Conservation (phyloP, 2,329 filamentous ascomycete genomes). For the Aspergillus piperis region DNA sequence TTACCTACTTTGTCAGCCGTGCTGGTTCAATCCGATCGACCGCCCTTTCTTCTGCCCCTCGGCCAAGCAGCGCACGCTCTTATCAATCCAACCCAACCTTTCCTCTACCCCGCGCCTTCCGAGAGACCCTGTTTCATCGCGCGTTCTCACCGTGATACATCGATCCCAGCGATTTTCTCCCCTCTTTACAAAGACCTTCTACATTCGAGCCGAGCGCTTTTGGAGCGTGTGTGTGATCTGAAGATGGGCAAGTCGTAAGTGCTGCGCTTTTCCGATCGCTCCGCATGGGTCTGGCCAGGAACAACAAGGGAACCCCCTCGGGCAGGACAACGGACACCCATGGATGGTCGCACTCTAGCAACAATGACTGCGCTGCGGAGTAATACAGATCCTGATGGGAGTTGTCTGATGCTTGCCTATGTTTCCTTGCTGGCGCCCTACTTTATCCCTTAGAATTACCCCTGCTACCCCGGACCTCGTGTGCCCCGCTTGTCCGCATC, state of each 20-base stretch:
- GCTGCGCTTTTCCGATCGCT: conserved; percentile 9
- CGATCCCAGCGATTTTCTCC: background rate
- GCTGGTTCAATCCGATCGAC: background rate
- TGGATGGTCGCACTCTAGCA: background rate
- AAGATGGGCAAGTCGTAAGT: conserved; percentile 44
- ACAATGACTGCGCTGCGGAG: background rate
- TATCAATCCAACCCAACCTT: conserved; percentile 19
- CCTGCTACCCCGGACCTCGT: background rate
- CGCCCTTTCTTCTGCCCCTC: conserved; percentile 4
- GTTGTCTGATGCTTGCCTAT: background rate
- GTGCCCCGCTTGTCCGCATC: conserved; percentile 5
- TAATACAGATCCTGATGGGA: background rate
- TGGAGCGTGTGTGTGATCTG: conserved; percentile 18
- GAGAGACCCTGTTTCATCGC: conserved; percentile 13
- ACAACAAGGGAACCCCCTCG: background rate
- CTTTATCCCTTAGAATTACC: background rate
- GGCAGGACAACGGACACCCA: background rate
- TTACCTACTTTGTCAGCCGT: background rate
- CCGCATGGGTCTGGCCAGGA: conserved; percentile 11
- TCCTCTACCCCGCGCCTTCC: conserved; percentile 25
- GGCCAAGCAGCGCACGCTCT: conserved; percentile 18
- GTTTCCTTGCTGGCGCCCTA: too few relatives aligned
- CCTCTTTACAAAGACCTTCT: background rate
- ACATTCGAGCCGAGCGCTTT: background rate
- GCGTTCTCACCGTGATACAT: background rate